phyloP scores from a whole-genome alignment of 306 rosid genomes.

The Dryas drummondii region DNA sequence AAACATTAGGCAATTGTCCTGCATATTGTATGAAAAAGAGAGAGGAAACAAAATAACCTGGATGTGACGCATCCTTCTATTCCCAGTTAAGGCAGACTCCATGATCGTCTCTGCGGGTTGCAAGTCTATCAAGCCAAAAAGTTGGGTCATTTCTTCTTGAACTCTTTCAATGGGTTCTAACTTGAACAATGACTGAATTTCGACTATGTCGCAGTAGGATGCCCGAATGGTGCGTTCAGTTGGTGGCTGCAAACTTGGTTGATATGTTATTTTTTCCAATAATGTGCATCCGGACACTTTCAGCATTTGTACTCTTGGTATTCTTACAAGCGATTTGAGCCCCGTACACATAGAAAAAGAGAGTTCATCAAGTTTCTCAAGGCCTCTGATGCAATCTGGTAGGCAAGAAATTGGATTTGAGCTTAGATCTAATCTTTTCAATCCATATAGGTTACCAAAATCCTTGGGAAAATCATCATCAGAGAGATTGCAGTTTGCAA shows the following conservation, averaged over 20 bases:
- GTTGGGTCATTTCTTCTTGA: not conserved
- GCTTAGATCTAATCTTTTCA: not conserved
- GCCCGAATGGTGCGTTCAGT: too few species aligned
- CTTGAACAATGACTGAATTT: accelerated
- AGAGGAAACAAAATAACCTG: not conserved
- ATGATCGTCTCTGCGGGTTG: not conserved
- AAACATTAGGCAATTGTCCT: not conserved
- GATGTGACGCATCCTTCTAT: too few species aligned
- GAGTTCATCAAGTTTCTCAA: not conserved
- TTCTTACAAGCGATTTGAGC: not conserved
- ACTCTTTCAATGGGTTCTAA: not conserved
- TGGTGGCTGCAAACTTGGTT: not conserved
- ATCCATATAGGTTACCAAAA: not conserved
- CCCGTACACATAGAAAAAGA: accelerated
- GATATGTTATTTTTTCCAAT: not conserved
- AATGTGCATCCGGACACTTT: not conserved
- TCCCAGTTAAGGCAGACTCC: not conserved
- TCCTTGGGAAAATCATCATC: not conserved
- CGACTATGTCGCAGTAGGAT: not conserved
- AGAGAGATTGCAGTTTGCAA: not conserved
- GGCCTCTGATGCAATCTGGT: not conserved
- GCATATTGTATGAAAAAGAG: not conserved
- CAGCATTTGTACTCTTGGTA: not conserved
- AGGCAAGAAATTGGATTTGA: not conserved
- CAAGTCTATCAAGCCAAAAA: not conserved